phyloP scores from a whole-genome alignment of 73 alveolate species.

The Stentor coeruleus region DNA sequence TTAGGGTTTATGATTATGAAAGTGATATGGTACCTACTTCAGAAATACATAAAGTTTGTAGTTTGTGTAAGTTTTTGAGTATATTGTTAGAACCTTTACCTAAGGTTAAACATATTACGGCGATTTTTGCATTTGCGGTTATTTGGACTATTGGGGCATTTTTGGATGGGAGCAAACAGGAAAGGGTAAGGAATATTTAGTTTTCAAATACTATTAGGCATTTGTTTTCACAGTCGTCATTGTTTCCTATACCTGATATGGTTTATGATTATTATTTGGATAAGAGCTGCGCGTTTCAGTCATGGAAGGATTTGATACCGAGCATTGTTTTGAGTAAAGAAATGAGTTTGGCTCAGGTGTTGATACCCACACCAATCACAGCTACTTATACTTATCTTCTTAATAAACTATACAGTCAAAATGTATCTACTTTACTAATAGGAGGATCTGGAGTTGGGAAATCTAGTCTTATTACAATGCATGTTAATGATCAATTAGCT shows the following conservation, averaged over 20 bases:
- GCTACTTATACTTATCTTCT: background rate
- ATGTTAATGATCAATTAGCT: slow-evolving; percentile 28
- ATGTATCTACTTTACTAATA: slow-evolving; percentile 23
- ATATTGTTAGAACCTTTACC: background rate
- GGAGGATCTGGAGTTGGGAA: slow-evolving; percentile 99
- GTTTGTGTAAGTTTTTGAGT: slow-evolving; percentile 45
- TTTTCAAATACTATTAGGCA: slow-evolving; percentile 57
- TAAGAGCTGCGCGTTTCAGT: slow-evolving; percentile 42
- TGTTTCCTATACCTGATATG: slow-evolving; percentile 69
- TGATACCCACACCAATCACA: background rate
- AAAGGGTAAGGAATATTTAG: slow-evolving; percentile 12
- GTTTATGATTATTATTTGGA: slow-evolving; percentile 84
- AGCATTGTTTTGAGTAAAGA: background rate
- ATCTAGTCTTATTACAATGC: slow-evolving; percentile 83
- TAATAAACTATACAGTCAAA: background rate
- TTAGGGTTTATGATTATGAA: background rate
- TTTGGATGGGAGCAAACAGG: slow-evolving; percentile 75
- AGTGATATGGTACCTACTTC: background rate
- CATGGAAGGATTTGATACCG: slow-evolving; percentile 52
- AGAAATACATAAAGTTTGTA: slow-evolving; percentile 36
- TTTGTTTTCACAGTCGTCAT: slow-evolving; percentile 53
- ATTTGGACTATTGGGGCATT: slow-evolving; percentile 95
- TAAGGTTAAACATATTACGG: background rate
- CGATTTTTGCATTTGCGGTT: slow-evolving; percentile 78
- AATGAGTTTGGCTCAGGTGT: slow-evolving; percentile 69